These are phyloP conservation scores for Porodaedalea pini DNA, from an alignment of 1,284 basidiomycete species.

Conservation along the genomic window DNA sequence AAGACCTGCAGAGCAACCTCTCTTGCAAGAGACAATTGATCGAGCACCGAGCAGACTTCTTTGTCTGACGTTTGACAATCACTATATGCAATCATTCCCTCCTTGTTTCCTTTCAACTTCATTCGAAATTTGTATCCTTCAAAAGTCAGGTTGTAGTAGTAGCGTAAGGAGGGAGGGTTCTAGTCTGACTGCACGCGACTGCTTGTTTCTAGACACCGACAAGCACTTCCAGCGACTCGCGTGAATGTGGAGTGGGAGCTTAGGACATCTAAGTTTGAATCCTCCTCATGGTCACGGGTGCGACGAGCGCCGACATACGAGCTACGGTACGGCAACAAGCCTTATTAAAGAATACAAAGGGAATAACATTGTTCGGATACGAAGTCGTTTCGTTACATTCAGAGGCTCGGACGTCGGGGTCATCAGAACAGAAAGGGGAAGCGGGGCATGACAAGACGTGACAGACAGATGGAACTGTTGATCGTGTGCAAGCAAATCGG, in stretches of 20 bases:
- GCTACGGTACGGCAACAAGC: too few relatives aligned
- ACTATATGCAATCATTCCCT: too few relatives aligned
- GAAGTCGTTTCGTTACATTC: background rate
- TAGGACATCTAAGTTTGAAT: background rate
- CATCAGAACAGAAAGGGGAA: background rate
- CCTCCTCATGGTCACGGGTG: background rate
- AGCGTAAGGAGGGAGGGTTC: too few relatives aligned
- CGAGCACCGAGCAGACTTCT: too few relatives aligned
- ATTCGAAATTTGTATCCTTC: too few relatives aligned
- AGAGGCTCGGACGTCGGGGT: background rate
- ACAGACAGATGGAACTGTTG: background rate
- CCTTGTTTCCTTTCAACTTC: too few relatives aligned
- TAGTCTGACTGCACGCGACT: too few relatives aligned
- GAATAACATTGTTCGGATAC: background rate
- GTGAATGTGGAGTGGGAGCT: background rate
- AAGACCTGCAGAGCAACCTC: too few relatives aligned
- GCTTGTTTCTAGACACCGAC: background rate
- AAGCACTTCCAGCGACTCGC: background rate
- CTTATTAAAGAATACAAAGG: background rate
- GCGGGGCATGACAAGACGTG: background rate
- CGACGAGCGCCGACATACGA: too few relatives aligned
- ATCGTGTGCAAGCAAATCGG: background rate
- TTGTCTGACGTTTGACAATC: too few relatives aligned
- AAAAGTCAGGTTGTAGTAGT: too few relatives aligned
- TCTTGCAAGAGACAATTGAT: too few relatives aligned